A percentile compares a stretch with the other conserved stretches of the same genome.
Evolutionary conservation across 805 yeast species (phyloP).

Genomic region (Lipomyces japonicus): DNA sequence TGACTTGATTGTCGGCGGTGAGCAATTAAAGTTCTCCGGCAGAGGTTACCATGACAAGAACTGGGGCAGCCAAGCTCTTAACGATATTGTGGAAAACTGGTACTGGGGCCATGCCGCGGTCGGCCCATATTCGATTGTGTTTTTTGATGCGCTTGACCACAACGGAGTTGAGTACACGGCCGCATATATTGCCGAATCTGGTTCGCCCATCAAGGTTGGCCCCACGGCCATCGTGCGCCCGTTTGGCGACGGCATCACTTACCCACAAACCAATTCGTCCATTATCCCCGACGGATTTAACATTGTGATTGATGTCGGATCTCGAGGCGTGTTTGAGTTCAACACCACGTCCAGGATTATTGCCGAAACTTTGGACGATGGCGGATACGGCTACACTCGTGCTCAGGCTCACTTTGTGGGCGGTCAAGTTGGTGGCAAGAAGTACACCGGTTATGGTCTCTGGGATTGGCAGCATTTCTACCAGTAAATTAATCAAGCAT

Average conservation of each 20-base stretch:
- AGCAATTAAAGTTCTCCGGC: slow-evolving; percentile 5
- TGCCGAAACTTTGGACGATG: neutral
- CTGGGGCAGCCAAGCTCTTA: slow-evolving; percentile 4
- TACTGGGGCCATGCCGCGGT: slow-evolving; percentile 12
- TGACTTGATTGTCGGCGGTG: slow-evolving; percentile 6
- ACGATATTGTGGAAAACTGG: slow-evolving; percentile 3
- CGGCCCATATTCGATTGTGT: slow-evolving; percentile 13
- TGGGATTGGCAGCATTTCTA: slow-evolving; percentile 11
- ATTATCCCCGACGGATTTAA: slow-evolving; percentile 1
- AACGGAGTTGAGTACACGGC: neutral
- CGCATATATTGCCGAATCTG: slow-evolving; percentile 8
- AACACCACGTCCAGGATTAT: neutral
- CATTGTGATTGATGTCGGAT: slow-evolving; percentile 1
- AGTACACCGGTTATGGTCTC: slow-evolving; percentile 1
- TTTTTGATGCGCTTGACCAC: slow-evolving; percentile 3
- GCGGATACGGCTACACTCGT: slow-evolving; percentile 2
- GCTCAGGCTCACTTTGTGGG: neutral
- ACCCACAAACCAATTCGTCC: slow-evolving; percentile 1
- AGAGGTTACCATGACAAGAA: slow-evolving; percentile 14
- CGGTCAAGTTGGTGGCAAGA: slow-evolving; percentile 1
- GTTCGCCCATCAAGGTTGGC: neutral
- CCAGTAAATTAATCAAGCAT: neutral
- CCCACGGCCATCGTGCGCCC: slow-evolving; percentile 1
- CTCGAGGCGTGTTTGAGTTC: neutral
- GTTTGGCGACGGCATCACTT: neutral